Evolutionary conservation across 495 filamentous ascomycete genomes (phyloP), one percentile per base, ranked within the genome.

Genomic region (Lichenothelia convexa): DNA sequence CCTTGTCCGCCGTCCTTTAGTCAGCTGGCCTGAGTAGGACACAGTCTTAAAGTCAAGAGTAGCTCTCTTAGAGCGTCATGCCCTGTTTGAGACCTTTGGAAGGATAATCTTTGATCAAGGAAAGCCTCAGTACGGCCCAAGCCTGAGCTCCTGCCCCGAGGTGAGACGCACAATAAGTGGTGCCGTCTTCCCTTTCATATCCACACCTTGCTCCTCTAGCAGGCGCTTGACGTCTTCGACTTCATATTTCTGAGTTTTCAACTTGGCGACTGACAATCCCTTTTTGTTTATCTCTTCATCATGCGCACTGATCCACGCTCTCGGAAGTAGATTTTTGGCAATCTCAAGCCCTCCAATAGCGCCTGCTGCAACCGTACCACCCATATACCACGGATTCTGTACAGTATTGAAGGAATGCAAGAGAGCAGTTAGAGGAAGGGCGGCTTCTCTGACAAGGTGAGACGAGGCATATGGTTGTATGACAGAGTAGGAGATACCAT

Each of bases 221-320:
- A 49, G 40, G 24, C 35, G 36, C 43, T 59, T 54, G 4, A 74
- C 61, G 27, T 71, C 66, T 4, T 67, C 56, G 1, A 45, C 33
- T 0, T 44, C 39, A 45, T 54, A 70, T 23, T 57, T 61, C 32
- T 53, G 48, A 8, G 58, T 69, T 38, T 56, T 58, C 1, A 71
- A 50, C 44, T 64, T 56, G 21, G 48, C 50, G 16, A 64, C 67
- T 1, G 57, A 61, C 6, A 73, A 17, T 0, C 75, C 75, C 1
- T 49, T 57, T 27, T 65, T 63, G 15, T 67, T 56, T 44, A 78
- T 80, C 13, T 68, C 68, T 11, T 67, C 73, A 44, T 79, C 74
- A 39, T 81, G 76, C 1, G 76, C 70, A 37, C 65, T 61, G 17
- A 80, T 63, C 76, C 76, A 80, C 4, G 57, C 50, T 33, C 56